Base-by-base conservation (phyloP, 805 yeast genomes). In the Candida takata region DNA sequence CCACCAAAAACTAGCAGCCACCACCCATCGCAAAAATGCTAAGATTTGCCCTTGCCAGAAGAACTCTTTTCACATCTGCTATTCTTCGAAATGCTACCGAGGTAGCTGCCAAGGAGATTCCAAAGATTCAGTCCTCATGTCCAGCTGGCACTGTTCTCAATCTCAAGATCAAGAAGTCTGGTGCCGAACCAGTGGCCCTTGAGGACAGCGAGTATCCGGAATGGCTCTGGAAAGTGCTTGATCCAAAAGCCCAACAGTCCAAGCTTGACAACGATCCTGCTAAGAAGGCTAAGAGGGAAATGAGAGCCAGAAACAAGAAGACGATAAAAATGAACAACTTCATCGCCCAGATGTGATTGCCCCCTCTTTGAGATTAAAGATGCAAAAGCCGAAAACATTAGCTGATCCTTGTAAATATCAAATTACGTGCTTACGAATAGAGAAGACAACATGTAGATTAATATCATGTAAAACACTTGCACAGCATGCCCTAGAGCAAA, bases 171-270 rank as follows among this genome's bases (percentile, higher is more conserved):
- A 74, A 74, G 54, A 87, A 86, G 54, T 68, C 70, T 25, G 94
- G 90, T n/a, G 76, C 79, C 41, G 96, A 87, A 48, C 86, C 94
- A 8, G 77, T 85, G 5, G 97, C 97, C 2, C 60, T 82, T 36
- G 85, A 81, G 42, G 97, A 92, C 56, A 67, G 67, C 26, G 95
- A 88, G 51, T 90, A 90, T 55, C 98, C 98, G 5, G 84, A 72
- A 30, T 90, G 98, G 98, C 69, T 90, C 35, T 92, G 97, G 97
- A 74, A 71, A 5, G 66, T 84, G 32, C 70, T 87, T 23, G 95
- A 88, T 57, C 65, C 72, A 34, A 72, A 72, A 26, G 72, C 72
- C n/a, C 78, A 74, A 51, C 65, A 69, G 38, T 71, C 65, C 19
- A 65, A 71, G 45, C 65, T 81, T 26, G 77, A 72, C 34, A 67